phyloP scores from a whole-genome alignment of 2,329 filamentous ascomycete species.

The Talaromyces atroroseus region DNA sequence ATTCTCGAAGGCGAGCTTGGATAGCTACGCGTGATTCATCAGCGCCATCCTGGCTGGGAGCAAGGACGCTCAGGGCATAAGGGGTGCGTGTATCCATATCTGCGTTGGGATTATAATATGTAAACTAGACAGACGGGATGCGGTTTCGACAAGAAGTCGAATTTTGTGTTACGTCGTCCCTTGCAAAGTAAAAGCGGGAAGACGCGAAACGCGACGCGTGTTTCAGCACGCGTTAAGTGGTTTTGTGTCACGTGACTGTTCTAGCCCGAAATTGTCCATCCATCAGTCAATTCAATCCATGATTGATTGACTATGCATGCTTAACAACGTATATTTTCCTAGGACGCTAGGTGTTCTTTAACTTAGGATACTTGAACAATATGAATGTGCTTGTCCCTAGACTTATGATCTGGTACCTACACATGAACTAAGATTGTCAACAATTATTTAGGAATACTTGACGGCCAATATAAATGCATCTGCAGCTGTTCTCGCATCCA shows the following conservation, averaged over 20 bases:
- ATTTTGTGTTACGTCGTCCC: background rate
- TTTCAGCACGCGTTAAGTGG: conserved; percentile 37
- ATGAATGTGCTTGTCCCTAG: too few relatives aligned
- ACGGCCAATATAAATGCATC: background rate
- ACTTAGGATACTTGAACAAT: too few relatives aligned
- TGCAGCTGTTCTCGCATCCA: background rate
- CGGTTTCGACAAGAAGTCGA: background rate
- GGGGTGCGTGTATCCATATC: conserved; percentile 82
- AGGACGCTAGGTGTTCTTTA: too few relatives aligned
- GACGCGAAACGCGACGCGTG: conserved; percentile 34
- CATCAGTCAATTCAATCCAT: background rate
- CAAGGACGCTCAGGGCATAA: conserved; percentile 78
- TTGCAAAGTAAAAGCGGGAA: conserved; percentile 10
- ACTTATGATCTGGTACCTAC: too few relatives aligned
- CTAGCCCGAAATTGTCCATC: background rate
- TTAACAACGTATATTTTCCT: too few relatives aligned
- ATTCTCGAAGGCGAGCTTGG: conserved; percentile 76
- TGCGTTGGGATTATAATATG: background rate
- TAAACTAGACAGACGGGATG: background rate
- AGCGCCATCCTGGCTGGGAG: conserved; percentile 58
- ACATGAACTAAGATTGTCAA: too few relatives aligned
- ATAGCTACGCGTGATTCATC: conserved; percentile 67
- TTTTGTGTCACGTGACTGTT: conserved; percentile 16
- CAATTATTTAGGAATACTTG: too few relatives aligned
- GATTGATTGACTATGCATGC: background rate